Evolutionary conservation across 202 grass and related monocot genomes (phyloP).

Genomic region (Elaeis oleifera): DNA sequence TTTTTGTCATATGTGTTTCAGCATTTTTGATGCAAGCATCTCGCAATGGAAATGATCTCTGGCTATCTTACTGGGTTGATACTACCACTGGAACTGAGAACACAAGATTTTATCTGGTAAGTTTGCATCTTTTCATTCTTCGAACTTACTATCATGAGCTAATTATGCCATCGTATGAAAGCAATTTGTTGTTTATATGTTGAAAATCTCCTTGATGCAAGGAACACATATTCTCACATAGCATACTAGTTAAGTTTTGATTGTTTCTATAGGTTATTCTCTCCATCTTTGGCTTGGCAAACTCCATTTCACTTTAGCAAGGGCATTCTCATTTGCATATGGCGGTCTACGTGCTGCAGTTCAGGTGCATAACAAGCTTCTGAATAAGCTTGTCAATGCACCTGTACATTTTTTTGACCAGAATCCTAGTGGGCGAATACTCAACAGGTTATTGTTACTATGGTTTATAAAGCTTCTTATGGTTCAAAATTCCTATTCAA

Average conservation of each 20-base stretch:
- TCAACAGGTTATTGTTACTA: slow-evolving; percentile 55
- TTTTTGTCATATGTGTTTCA: slow-evolving; percentile 60
- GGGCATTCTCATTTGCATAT: slow-evolving; percentile 88
- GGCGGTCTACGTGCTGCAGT: slow-evolving; percentile 78
- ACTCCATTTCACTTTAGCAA: slow-evolving; percentile 76
- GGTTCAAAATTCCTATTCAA: slow-evolving; percentile 10
- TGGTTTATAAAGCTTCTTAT: slow-evolving; percentile 5
- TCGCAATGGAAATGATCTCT: slow-evolving; percentile 96
- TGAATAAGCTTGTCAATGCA: slow-evolving; percentile 62
- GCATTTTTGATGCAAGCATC: slow-evolving; percentile 91
- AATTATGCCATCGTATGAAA: too few species aligned
- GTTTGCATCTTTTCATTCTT: slow-evolving; percentile 8
- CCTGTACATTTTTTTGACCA: slow-evolving; percentile 82
- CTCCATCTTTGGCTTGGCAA: slow-evolving; percentile 68
- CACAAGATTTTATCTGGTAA: slow-evolving; percentile 91
- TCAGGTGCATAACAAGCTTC: slow-evolving; percentile 69
- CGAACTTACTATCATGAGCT: not conserved
- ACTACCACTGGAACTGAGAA: slow-evolving; percentile 34
- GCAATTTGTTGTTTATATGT: too few species aligned
- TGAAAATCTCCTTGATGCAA: too few species aligned
- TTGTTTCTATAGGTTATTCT: slow-evolving; percentile 58
- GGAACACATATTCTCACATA: too few species aligned
- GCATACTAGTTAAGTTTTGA: slow-evolving; percentile 7
- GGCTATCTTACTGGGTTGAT: slow-evolving; percentile 97
- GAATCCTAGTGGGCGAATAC: slow-evolving; percentile 79